phyloP scores from a whole-genome alignment of 306 rosid species.

The Trifolium fragiferum region DNA sequence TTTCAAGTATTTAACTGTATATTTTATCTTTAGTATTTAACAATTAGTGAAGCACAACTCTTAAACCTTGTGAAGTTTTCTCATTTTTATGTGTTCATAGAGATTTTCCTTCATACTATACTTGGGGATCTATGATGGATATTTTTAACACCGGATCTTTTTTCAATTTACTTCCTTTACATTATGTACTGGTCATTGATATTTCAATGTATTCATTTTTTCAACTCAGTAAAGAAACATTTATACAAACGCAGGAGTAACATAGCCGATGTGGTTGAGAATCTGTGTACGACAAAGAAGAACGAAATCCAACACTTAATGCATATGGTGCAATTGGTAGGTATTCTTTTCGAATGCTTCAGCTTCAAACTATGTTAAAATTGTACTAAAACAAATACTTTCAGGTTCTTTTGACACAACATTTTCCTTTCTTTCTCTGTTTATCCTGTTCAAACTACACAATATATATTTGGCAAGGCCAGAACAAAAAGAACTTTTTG shows the following conservation, averaged over 20 bases:
- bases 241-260: conserved; percentile 67
- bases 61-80: conserved; percentile 22
- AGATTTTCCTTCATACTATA: conserved; percentile 34
- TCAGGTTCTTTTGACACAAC: conserved; percentile 1
- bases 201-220: conserved; percentile 31
- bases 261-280: conserved; percentile 59
- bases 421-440: conserved; percentile 5
- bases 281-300: conserved; percentile 59
- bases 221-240: conserved; percentile 32
- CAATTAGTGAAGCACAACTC: conserved; percentile 16
- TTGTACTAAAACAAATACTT: conserved; percentile 27
- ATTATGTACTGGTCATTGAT: conserved; percentile 30
- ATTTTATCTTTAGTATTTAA: conserved; percentile 15
- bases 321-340: conserved; percentile 66
- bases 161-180: conserved; percentile 18
- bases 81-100: conserved; percentile 6
- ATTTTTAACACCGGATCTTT: not conserved
- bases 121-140: conserved; percentile 12
- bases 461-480: not conserved
- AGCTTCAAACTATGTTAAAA: conserved; percentile 30
- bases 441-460: conserved; percentile 22
- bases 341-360: conserved; percentile 34
- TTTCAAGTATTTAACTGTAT: conserved; percentile 24
- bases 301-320: conserved; percentile 70
- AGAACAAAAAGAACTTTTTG: not conserved